A percentile compares a stretch with the other conserved stretches of the same genome.
These are phyloP conservation scores for Penicillium fuscoglaucum DNA, from an alignment of 2,329 filamentous ascomycete genomes.

Conservation along the genomic window DNA sequence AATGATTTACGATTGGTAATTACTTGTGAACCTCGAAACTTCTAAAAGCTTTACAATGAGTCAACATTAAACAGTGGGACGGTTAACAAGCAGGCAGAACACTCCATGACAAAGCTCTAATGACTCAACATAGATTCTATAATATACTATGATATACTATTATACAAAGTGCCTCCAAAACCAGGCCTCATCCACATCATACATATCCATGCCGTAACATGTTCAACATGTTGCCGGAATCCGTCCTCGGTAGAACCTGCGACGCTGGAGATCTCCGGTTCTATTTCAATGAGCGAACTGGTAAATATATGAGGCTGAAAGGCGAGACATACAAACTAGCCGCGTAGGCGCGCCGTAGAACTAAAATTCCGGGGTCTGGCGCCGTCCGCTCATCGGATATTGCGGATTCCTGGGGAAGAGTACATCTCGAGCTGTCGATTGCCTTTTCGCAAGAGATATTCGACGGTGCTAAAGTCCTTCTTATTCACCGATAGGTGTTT, in stretches of 20 bases:
- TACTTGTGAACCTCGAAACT: not conserved
- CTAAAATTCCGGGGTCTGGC: not conserved
- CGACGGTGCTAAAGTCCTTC: constrained; percentile 82
- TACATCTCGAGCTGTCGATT: constrained; percentile 79
- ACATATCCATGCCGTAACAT: not conserved
- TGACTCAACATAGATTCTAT: not conserved
- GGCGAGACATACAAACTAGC: not conserved
- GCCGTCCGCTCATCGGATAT: constrained; percentile 53
- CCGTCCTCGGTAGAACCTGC: not conserved
- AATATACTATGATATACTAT: not conserved
- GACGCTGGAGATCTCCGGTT: not conserved
- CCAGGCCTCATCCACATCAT: not conserved
- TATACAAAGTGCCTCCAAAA: not conserved
- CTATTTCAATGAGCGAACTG: not conserved
- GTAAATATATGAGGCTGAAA: not conserved
- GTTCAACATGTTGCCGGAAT: not conserved
- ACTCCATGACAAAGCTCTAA: not conserved
- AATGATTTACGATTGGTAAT: not conserved
- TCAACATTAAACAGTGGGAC: not conserved
- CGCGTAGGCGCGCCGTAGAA: too few relatives aligned
- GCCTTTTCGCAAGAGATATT: constrained; percentile 81
- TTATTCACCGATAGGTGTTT: constrained; percentile 69
- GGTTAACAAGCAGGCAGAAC: not conserved
- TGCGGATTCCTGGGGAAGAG: constrained; percentile 75
- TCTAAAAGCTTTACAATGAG: not conserved